Evolutionary conservation across 345 rosid genomes (phyloP), one percentile per base, ranked within the genome.

Genomic region (Salix brachista): DNA sequence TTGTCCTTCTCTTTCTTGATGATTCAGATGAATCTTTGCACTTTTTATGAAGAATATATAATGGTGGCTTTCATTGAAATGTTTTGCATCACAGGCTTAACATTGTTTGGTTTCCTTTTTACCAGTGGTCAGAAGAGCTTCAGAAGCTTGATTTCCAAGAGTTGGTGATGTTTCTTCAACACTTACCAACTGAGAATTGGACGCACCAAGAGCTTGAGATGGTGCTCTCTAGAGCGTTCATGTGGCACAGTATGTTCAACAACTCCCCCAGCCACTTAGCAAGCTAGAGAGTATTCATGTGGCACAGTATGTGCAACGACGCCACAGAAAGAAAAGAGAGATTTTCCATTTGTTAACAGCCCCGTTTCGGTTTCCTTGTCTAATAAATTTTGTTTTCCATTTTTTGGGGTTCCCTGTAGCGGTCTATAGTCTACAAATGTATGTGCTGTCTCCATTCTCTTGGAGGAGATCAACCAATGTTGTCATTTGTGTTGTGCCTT

Each of bases 101-200:
- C 26, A 10, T 5, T 50, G 34, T 69, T 62, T 7, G 48, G 6
- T 30, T 28, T 2, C 17, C 5, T 25, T 28, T 54, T 32, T 79
- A 69, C 67, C 88, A 93, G 99, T 96, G 99, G 98, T 92, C 99
- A 25, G 95, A 92, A 28, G 84, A 85, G 80, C 91, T 96, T 70
- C 91, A 85, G 90, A 88, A 91, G 88, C 93, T 96, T 26, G 99
- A 96, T 80, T 96, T 96, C 82, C 98, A 93, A 82, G 99, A 93
- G 76, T 85, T 96, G 97, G 98, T 93, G 72, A 96, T 96, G 99
- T 92, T 93, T 87, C 91, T 93, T 71, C 99, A 93, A 79, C 99
- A 96, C 82, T 92, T 93, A 58, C 97, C 99, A 1, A 96, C 99
- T 13, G 85, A 89, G 28, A 91, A 85, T 80, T 93, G 97, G 99